phyloP scores from a whole-genome alignment of 306 rosid genomes.

The Clitoria ternatea region DNA sequence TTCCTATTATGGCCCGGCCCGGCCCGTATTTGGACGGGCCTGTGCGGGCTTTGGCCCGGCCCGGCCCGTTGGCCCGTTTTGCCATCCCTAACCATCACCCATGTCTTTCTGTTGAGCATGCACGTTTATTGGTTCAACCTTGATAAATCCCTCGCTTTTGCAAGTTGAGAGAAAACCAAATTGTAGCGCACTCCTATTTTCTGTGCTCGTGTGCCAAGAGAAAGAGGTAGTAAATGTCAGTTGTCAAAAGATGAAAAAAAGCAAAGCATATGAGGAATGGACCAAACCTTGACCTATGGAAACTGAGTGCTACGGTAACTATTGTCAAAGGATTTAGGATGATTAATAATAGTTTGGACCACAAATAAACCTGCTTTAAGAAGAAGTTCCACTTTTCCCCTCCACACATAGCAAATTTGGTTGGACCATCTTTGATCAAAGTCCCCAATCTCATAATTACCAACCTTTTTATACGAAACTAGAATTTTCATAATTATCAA shows the following conservation, averaged over 20 bases:
- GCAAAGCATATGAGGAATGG: background rate
- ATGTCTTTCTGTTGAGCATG: background rate
- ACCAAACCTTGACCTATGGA: constrained; percentile 26
- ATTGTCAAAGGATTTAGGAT: constrained; percentile 24
- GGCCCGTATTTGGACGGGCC: too few relatives aligned
- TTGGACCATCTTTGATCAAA: constrained; percentile 27
- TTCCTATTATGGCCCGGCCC: too few relatives aligned
- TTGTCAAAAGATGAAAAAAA: constrained; percentile 23
- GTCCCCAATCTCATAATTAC: constrained; percentile 23
- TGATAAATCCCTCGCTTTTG: background rate
- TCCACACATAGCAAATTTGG: constrained; percentile 9
- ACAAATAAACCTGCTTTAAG: constrained; percentile 21
- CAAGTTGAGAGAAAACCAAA: constrained; percentile 23
- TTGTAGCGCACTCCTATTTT: background rate
- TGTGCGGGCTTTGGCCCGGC: too few relatives aligned
- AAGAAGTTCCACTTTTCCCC: constrained; percentile 12
- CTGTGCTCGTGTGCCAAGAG: constrained; percentile 19
- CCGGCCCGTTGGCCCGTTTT: too few relatives aligned
- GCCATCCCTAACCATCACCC: too few relatives aligned
- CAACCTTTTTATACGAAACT: constrained; percentile 12
- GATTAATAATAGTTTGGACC: constrained; percentile 34
- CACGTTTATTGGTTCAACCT: constrained; percentile 25
- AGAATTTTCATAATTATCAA: constrained; percentile 24
- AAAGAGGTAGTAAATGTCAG: constrained; percentile 12
- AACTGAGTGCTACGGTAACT: constrained; percentile 29